Base-by-base conservation (phyloP, 768 basidiomycete species). In the Trametes coccinea region DNA sequence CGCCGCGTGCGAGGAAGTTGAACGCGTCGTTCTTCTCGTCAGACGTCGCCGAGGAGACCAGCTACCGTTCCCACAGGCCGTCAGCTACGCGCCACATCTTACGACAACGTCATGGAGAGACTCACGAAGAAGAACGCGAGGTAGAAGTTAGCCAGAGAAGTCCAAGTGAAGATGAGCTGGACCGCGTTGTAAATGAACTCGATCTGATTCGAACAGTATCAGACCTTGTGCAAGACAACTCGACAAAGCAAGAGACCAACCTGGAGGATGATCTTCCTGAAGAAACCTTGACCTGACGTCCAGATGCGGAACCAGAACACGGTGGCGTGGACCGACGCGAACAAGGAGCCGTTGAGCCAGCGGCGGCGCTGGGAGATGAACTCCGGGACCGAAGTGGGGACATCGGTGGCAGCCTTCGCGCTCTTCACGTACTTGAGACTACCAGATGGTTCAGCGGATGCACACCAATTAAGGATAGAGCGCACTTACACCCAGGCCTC, bases 401-500 rank as follows among this genome's bases (percentile, higher is more conserved):
- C 95, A 76, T 98, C 95, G n/a, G 95, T 98, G 45, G 94, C 84
- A 0, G 94, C 95, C 66, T 95, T 94, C 14, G 95, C 95, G 68
- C 86, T 90, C 81, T 93, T 93, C 74, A 95, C 93, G 71, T 94
- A 95, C 74, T 87, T 89, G 67, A 93, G 76, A 14, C 89, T 91
- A 63, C 30, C 51, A 10, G 9, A 14, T 33, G 48, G 7, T 10
- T 39, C 48, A 17, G 58, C 50, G 16, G 13, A 3, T 16, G 40
- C 14, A 41, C 31, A 9, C 6, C 5, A 3, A 0, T 34, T 1
- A 10, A 27, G 37, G 17, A 33, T 11, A n/a, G 4, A 46, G 51
- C 39, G 17, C 44, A 83, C 86, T 70, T 79, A 88, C 90, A 85
- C 79, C 92, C 91, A 88, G 57, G 84, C 87, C 75, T 92, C 90